Conservation (phyloP, 192 early-diverging fungal species). For the Backusella liffmaniae region DNA sequence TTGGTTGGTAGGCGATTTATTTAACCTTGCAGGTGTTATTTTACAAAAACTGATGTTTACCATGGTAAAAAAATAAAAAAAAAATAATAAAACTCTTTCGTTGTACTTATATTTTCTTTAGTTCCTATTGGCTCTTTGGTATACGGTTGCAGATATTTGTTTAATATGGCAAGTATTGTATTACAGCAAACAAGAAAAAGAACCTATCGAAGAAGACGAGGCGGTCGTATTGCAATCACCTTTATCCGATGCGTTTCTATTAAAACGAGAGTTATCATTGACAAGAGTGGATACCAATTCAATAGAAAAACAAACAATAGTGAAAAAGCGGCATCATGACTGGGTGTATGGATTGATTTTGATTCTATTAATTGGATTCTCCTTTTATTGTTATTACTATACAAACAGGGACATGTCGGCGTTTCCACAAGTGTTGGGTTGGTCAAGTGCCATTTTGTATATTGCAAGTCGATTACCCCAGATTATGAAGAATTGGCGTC, state of each 20-base stretch:
- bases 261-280: background rate
- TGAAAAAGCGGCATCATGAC: background rate
- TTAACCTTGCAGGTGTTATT: conserved; percentile 68
- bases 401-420: background rate
- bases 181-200: conserved; percentile 30
- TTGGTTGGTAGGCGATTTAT: conserved; percentile 77
- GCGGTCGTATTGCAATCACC: background rate
- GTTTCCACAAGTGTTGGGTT: conserved; percentile 71
- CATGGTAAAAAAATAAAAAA: conserved; percentile 44
- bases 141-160: conserved; percentile 64
- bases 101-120: background rate
- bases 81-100: background rate
- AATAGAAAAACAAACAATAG: background rate
- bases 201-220: background rate
- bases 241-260: background rate
- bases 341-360: background rate
- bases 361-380: background rate
- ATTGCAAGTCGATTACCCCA: conserved; percentile 73
- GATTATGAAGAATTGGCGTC: conserved; percentile 73
- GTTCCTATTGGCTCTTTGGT: conserved; percentile 69
- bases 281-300: background rate
- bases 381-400: background rate
- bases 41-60: conserved; percentile 67
- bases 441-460: conserved; percentile 71
- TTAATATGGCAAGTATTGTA: conserved; percentile 65